Base-by-base conservation (phyloP, 2,329 filamentous ascomycete species). In the Venturia carpophila region DNA sequence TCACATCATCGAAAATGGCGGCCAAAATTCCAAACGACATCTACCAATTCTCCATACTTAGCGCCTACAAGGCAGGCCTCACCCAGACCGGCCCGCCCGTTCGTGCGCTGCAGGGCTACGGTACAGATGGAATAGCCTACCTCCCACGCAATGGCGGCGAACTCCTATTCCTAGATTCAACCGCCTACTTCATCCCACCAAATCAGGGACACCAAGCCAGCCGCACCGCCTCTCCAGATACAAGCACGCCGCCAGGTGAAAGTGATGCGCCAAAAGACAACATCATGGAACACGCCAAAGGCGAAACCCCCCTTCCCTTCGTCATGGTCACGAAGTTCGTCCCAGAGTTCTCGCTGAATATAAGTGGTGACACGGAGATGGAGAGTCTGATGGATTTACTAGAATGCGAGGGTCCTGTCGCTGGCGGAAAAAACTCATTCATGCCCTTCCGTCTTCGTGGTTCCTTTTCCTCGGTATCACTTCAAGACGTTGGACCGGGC, bases 11-110 rank as follows among this genome's bases (percentile, higher is more conserved):
- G 10, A 71, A 47, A 34, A 77, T 77, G 76, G 71, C 73, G 58
- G 71, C 69, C 64, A 74, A 75, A 34, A 76, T 77, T 34, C 77
- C 77, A 43, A 79, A 79, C 71, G 77, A 79, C 68, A 75, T 79
- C 67, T 79, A 76, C 68, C 77, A 79, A 66, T 79, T 75, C 71
- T 77, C 76, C 41, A 74, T 76, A 27, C 69, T 69, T 39, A 70
- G 74, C 13, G 77, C 77, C 27, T 72, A 74, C 64, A 70, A 71
- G 13, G 71, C 72, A 17, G 75, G 75, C 17, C 75, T 78, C 61
- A 73, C 70, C 24, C 34, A 34, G 7, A 43, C 71, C 69, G 67
- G 76, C 69, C 69, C 76, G 67, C 42, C 73, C 69, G 64, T 74
- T 67, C 30, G 71, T 67, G 75, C 77, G 68, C 72, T 79, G 3